These are phyloP conservation scores for Penicillium mononematosum DNA, from an alignment of 495 filamentous ascomycete species.

Conservation along the genomic window DNA sequence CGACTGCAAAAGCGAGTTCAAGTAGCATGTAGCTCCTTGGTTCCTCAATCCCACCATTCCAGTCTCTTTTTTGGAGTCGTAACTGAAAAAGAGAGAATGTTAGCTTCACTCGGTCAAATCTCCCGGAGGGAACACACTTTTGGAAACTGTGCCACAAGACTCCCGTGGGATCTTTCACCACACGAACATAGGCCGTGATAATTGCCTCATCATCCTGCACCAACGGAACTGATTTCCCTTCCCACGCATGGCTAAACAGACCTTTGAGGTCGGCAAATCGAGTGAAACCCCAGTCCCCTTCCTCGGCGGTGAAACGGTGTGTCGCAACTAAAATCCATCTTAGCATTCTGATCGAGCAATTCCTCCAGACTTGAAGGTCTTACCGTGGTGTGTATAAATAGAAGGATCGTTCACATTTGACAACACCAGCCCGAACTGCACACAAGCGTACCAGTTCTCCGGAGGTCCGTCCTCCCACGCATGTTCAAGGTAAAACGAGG, in stretches of 20 bases:
- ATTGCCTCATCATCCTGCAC: conserved; percentile 84
- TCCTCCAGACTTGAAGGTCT: conserved; percentile 7
- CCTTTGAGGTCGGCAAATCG: conserved; percentile 81
- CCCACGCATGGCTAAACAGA: conserved; percentile 72
- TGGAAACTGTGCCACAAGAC: conserved; percentile 99
- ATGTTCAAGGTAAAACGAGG: conserved; percentile 96
- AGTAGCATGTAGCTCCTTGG: conserved; percentile 96
- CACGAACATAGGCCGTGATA: conserved; percentile 87
- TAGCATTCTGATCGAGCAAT: conserved; percentile 12
- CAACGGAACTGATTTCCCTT: conserved; percentile 67
- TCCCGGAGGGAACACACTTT: conserved; percentile 55
- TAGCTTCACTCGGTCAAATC: background rate
- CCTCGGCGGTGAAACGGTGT: conserved; percentile 91
- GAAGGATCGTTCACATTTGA: conserved; percentile 90
- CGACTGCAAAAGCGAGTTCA: conserved; percentile 96
- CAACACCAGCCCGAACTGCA: conserved; percentile 89
- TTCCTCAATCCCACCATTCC: conserved; percentile 97
- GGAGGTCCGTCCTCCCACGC: conserved; percentile 71
- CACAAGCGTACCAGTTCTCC: conserved; percentile 93
- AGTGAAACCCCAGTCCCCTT: conserved; percentile 99
- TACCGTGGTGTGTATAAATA: conserved; percentile 67
- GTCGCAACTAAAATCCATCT: conserved; percentile 54
- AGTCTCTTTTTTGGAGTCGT: conserved; percentile 98
- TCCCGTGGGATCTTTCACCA: conserved; percentile 95
- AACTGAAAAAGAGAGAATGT: conserved; percentile 46